phyloP scores from a whole-genome alignment of 768 basidiomycete genomes.

The Lactifluus piperatus region DNA sequence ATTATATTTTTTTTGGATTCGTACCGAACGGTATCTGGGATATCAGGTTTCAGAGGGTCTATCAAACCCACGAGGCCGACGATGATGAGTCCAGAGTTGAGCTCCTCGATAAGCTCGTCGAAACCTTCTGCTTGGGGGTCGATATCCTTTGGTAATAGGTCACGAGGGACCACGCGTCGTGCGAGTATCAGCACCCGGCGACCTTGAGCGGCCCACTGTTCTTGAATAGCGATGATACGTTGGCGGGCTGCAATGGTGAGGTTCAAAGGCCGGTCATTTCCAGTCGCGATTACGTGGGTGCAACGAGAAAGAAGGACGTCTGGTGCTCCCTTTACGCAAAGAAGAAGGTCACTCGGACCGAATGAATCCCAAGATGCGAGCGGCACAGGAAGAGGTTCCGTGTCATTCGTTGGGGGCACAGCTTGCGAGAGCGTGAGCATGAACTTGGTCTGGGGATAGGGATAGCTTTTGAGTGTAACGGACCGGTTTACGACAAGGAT shows the following conservation, averaged over 20 bases:
- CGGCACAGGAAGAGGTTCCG: conserved; percentile 17
- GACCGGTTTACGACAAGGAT: background rate
- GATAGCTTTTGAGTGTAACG: background rate
- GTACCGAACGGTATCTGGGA: conserved; percentile 36
- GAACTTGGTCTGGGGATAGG: conserved; percentile 39
- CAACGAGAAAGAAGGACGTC: conserved; percentile 40
- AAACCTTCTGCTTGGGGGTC: conserved; percentile 30
- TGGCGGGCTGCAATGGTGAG: conserved; percentile 27
- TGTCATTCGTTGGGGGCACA: background rate
- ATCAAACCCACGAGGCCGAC: conserved; percentile 53
- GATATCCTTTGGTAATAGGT: conserved; percentile 26
- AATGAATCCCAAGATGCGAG: conserved; percentile 27
- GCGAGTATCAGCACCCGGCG: conserved; percentile 58
- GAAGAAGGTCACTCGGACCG: conserved; percentile 23
- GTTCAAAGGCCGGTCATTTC: conserved; percentile 28
- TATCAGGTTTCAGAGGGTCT: conserved; percentile 51
- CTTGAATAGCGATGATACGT: conserved; percentile 32
- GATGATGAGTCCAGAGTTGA: conserved; percentile 39
- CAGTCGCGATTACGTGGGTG: conserved; percentile 30
- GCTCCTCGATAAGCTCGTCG: conserved; percentile 34
- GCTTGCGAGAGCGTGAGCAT: conserved; percentile 38
- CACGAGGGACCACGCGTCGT: conserved; percentile 32
- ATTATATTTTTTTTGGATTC: background rate
- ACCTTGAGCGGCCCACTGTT: conserved; percentile 42
- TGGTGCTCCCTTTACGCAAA: conserved; percentile 44